Percentiles rank a stretch among this genome's conserved stretches.
phyloP scores from a whole-genome alignment of 768 basidiomycete genomes.

The Hygrocybe punicea region DNA sequence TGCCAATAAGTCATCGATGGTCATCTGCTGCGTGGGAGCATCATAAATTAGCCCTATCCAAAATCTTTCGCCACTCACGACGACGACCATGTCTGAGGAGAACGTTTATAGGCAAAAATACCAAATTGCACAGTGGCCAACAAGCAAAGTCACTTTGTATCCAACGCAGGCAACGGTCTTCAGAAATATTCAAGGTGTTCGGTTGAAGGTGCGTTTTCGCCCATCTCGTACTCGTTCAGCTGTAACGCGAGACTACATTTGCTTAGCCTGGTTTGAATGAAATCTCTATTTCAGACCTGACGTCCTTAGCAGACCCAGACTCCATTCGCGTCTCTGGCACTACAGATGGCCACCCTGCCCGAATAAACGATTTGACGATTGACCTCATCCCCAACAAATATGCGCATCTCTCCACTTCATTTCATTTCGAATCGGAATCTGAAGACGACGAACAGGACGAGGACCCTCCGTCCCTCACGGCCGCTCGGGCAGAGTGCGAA shows the following conservation, averaged over 20 bases:
- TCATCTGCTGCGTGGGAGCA: no score
- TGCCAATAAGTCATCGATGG: no score
- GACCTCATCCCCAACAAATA: slow-evolving; percentile 4
- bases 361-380: background rate
- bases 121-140: background rate
- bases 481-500: background rate
- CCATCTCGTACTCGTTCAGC: background rate
- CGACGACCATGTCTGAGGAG: background rate
- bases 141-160: slow-evolving; percentile 1
- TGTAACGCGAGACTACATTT: background rate
- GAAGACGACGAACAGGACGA: background rate
- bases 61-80: background rate
- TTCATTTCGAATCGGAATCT: background rate
- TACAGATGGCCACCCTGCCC: background rate
- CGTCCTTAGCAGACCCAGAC: background rate
- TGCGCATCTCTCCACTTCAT: background rate
- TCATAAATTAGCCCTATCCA: no score
- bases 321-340: slow-evolving; percentile 2
- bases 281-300: background rate
- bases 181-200: background rate
- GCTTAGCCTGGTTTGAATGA: slow-evolving; percentile 1
- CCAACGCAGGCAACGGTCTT: background rate
- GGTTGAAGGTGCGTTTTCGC: background rate
- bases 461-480: background rate
- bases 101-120: slow-evolving; percentile 1